Evolutionary conservation across 2,329 filamentous ascomycete genomes (phyloP).

Genomic region (Aspergillus arachidicola): DNA sequence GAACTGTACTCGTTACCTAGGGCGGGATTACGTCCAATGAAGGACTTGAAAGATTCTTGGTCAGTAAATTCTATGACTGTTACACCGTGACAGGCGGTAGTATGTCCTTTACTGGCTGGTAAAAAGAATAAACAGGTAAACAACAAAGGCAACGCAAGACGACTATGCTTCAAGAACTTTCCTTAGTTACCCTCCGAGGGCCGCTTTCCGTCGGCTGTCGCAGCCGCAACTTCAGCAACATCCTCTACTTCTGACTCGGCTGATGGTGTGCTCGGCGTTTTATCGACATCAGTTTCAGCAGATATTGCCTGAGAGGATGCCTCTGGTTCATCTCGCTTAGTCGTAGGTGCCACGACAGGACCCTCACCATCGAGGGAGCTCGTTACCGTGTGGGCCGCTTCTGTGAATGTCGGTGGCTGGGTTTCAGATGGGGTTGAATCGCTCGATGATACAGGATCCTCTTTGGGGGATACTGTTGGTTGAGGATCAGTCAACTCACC

Average conservation of each 20-base stretch:
- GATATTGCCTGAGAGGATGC: constrained; percentile 7
- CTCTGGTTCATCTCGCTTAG: constrained; percentile 6
- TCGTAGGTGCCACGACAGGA: not conserved
- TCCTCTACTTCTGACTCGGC: constrained; percentile 24
- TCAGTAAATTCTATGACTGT: constrained; percentile 11
- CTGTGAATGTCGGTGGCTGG: constrained; percentile 7
- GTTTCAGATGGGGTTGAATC: constrained; percentile 3
- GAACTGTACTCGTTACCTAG: not conserved
- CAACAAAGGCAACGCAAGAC: not conserved
- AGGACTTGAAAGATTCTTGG: not conserved
- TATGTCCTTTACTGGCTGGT: constrained; percentile 1
- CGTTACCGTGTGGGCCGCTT: constrained; percentile 9
- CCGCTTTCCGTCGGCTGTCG: constrained; percentile 31
- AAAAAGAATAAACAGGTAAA: not conserved
- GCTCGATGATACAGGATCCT: constrained; percentile 9
- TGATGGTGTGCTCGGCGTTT: constrained; percentile 5
- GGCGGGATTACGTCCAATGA: not conserved
- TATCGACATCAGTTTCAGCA: constrained; percentile 1
- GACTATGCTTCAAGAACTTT: not conserved
- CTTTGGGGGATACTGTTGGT: constrained; percentile 9
- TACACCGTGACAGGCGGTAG: not conserved
- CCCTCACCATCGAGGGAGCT: not conserved
- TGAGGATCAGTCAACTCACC: constrained; percentile 38
- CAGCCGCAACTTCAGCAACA: constrained; percentile 26
- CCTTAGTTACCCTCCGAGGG: constrained; percentile 24